phyloP scores from a whole-genome alignment of 129 eudicot genomes.

The Silybum marianum region DNA sequence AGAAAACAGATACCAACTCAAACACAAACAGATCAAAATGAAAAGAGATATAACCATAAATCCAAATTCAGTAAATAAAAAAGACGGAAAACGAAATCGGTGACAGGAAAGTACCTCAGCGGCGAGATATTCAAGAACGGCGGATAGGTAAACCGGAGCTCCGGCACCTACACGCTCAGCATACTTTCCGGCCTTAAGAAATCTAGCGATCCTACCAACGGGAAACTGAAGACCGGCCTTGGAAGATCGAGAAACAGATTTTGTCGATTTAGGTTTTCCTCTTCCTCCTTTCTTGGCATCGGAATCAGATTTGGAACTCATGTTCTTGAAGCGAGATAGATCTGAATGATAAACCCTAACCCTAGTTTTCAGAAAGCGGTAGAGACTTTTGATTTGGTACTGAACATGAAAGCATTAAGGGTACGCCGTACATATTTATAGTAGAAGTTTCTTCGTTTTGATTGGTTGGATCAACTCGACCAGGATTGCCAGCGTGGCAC shows the following conservation, averaged over 20 bases:
- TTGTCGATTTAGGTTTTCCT: constrained; percentile 55
- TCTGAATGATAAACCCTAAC: constrained; percentile 22
- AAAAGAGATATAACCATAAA: no score
- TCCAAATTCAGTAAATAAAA: no score
- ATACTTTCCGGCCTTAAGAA: constrained; percentile 64
- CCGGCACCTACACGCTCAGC: constrained; percentile 82
- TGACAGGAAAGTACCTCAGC: constrained; percentile 50
- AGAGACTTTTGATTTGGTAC: not conserved
- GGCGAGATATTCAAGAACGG: constrained; percentile 77
- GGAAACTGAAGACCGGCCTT: constrained; percentile 93
- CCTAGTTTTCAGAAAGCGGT: not conserved
- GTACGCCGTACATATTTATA: constrained; percentile 4
- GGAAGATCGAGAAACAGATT: constrained; percentile 59
- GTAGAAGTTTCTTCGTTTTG: not conserved
- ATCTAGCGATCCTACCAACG: constrained; percentile 74
- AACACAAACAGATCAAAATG: no score
- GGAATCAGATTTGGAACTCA: constrained; percentile 33
- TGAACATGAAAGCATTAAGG: not conserved
- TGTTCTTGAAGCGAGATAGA: constrained; percentile 9
- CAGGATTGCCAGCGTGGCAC: constrained; percentile 52
- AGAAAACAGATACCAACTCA: no score
- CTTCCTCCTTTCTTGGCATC: constrained; percentile 51
- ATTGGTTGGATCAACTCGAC: constrained; percentile 29
- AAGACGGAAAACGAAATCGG: not conserved
- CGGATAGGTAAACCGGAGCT: constrained; percentile 74